Evolutionary conservation across 106 monocot species (phyloP).

Genomic region (Acanthochlamys bracteata): DNA sequence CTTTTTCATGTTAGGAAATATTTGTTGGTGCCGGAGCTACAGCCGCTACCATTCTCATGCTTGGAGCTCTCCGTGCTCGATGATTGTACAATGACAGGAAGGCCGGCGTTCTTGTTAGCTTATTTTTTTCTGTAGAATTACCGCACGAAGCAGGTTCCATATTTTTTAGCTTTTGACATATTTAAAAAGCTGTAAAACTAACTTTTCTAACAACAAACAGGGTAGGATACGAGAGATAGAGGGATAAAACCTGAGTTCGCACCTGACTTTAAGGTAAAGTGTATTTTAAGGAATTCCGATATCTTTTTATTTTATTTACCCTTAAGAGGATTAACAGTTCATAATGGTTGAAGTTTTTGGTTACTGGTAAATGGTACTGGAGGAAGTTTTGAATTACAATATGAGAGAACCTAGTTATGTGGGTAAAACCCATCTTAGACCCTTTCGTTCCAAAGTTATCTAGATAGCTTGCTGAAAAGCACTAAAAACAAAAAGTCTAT

Average conservation of each 20-base stretch:
- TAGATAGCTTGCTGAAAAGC: no score
- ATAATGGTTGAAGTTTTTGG: no score
- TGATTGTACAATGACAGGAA: conserved; percentile 84
- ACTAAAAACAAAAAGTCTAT: no score
- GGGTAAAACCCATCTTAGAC: background rate
- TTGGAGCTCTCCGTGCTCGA: conserved; percentile 81
- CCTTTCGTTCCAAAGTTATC: background rate
- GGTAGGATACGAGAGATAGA: conserved; percentile 71
- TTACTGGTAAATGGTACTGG: no score
- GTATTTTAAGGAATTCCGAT: background rate
- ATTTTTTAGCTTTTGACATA: no score
- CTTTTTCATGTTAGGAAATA: conserved; percentile 27
- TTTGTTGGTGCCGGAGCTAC: conserved; percentile 82
- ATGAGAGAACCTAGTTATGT: background rate
- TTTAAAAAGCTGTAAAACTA: background rate
- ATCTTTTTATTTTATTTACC: background rate
- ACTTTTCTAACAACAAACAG: conserved; percentile 12
- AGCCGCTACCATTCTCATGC: conserved; percentile 77
- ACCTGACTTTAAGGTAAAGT: conserved; percentile 70
- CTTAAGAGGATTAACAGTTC: background rate
- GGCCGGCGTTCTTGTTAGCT: conserved; percentile 22
- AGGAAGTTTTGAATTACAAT: no score
- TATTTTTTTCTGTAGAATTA: background rate
- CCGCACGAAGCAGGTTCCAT: no score
- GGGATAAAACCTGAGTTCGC: conserved; percentile 84